Percentiles rank a stretch among this genome's conserved stretches.
phyloP scores from a whole-genome alignment of 257 asterid genomes.

The Cynanchum wilfordii region DNA sequence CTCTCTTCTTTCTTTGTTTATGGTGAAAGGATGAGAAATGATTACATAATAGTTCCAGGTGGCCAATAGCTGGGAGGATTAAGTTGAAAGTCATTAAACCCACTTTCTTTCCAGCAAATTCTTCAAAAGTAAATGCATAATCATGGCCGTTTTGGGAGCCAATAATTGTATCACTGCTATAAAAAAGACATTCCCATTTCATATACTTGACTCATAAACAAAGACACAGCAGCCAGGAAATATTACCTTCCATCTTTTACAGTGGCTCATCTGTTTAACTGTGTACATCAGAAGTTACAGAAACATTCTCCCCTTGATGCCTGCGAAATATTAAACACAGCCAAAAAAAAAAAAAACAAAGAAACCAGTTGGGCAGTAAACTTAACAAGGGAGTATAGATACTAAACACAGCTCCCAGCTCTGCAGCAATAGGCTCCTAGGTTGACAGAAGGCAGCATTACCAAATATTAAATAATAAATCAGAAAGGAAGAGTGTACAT shows the following conservation, averaged over 20 bases:
- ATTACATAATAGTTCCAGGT: slow-evolving; percentile 3
- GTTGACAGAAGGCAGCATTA: background rate
- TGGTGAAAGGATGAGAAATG: background rate
- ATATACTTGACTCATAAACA: background rate
- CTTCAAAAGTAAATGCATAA: slow-evolving; percentile 7
- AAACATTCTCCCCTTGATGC: background rate
- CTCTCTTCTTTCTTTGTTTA: background rate
- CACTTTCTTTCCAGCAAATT: slow-evolving; percentile 1
- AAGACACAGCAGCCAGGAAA: background rate
- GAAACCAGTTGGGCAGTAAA: background rate
- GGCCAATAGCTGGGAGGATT: background rate
- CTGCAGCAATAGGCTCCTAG: background rate
- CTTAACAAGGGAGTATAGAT: too few relatives aligned
- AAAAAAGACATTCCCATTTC: background rate
- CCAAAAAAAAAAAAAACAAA: too few relatives aligned
- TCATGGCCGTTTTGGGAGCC: slow-evolving; percentile 10
- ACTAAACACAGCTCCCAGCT: too few relatives aligned
- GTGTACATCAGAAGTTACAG: background rate
- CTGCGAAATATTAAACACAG: background rate
- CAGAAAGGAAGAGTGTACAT: background rate
- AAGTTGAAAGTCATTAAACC: background rate
- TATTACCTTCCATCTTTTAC: background rate
- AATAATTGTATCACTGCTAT: background rate
- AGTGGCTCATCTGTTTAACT: too few relatives aligned
- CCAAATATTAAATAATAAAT: background rate